phyloP scores from a whole-genome alignment of 2,329 filamentous ascomycete species.

The Fusarium algeriense region DNA sequence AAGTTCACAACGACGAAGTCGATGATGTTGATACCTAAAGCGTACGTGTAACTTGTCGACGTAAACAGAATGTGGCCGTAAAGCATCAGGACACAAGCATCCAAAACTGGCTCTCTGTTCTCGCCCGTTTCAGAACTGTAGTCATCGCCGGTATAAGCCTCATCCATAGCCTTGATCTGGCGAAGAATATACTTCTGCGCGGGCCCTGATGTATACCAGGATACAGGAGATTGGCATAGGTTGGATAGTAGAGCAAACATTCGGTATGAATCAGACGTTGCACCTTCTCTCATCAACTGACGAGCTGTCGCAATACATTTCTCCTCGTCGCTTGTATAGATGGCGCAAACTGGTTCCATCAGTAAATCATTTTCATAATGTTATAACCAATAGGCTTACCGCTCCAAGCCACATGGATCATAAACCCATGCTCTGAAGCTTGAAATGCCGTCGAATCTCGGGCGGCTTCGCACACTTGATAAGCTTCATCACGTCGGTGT shows the following conservation, averaged over 20 bases:
- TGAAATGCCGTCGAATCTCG: slow-evolving; percentile 86
- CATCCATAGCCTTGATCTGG: slow-evolving; percentile 91
- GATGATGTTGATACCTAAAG: slow-evolving; percentile 70
- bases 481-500: slow-evolving; percentile 77
- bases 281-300: slow-evolving; percentile 86
- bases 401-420: slow-evolving; percentile 83
- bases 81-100: slow-evolving; percentile 84
- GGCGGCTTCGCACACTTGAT: slow-evolving; percentile 82
- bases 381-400: slow-evolving; percentile 58
- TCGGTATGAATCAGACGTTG: slow-evolving; percentile 85
- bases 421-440: slow-evolving; percentile 74
- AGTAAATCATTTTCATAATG: not conserved
- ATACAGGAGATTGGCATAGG: slow-evolving; percentile 77
- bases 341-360: slow-evolving; percentile 75
- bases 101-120: slow-evolving; percentile 59
- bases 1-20: not conserved
- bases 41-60: slow-evolving; percentile 84
- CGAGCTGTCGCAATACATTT: slow-evolving; percentile 79
- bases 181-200: slow-evolving; percentile 92
- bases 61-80: slow-evolving; percentile 92
- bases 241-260: slow-evolving; percentile 84
- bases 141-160: slow-evolving; percentile 56
- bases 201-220: slow-evolving; percentile 83
- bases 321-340: slow-evolving; percentile 84
- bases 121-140: not conserved